A percentile compares a stretch with the other conserved stretches of the same genome.
phyloP scores from a whole-genome alignment of 148 eudicot genomes.

The Limonium bicolor region DNA sequence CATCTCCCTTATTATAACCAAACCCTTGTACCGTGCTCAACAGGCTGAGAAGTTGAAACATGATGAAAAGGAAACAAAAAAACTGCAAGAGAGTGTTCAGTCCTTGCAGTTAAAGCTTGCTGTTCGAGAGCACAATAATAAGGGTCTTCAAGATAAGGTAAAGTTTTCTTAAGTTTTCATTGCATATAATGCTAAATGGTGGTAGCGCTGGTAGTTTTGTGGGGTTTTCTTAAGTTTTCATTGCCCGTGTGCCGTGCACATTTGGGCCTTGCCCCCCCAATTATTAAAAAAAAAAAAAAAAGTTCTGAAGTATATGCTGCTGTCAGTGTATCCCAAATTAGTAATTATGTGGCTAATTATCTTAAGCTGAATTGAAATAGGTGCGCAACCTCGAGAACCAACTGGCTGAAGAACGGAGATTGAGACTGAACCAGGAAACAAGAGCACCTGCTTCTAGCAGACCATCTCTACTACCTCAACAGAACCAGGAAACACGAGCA shows the following conservation, averaged over 20 bases:
- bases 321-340: neutral
- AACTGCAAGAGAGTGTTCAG: constrained; percentile 69
- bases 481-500: constrained; percentile 26
- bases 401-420: constrained; percentile 65
- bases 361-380: constrained; percentile 8
- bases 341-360: neutral
- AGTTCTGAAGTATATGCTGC: neutral
- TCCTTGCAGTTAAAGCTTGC: constrained; percentile 70
- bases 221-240: neutral
- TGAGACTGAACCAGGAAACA: constrained; percentile 57
- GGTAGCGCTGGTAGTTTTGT: constrained; percentile 22
- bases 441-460: constrained; percentile 31
- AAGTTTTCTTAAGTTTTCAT: neutral
- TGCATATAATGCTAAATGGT: constrained; percentile 2
- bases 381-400: constrained; percentile 78
- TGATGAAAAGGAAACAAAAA: constrained; percentile 81
- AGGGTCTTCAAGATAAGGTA: constrained; percentile 85
- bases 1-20: neutral
- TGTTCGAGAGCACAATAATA: constrained; percentile 56
- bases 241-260: neutral
- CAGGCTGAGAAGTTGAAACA: constrained; percentile 82
- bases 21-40: neutral
- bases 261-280: neutral
- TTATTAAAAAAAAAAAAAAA: neutral
- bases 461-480: constrained; percentile 17